Percentiles rank a stretch among this genome's conserved stretches.
These are phyloP conservation scores for Acmispon strigosus DNA, from an alignment of 306 rosid genomes.

Conservation along the genomic window DNA sequence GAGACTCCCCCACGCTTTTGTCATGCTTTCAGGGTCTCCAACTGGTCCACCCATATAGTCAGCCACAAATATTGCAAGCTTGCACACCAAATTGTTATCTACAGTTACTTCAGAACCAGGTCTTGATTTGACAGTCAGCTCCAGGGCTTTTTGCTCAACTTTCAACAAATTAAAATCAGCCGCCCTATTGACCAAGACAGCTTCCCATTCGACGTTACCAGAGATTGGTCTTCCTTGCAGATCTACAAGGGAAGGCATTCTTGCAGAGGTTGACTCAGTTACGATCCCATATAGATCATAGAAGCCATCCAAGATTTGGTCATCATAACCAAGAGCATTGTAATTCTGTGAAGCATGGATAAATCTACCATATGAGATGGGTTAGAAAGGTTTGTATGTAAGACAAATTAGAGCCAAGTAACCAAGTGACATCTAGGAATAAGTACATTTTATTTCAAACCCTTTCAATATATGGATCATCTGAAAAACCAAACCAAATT, in stretches of 20 bases:
- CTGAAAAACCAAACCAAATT: background rate
- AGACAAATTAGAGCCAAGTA: slow-evolving; percentile 27
- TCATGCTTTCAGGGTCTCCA: slow-evolving; percentile 66
- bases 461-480: background rate
- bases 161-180: slow-evolving; percentile 80
- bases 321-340: slow-evolving; percentile 90
- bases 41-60: slow-evolving; percentile 96
- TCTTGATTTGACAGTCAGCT: slow-evolving; percentile 52
- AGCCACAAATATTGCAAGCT: slow-evolving; percentile 84
- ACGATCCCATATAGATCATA: slow-evolving; percentile 84
- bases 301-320: slow-evolving; percentile 93
- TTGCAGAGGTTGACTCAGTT: slow-evolving; percentile 48
- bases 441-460: background rate
- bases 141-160: slow-evolving; percentile 73
- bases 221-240: slow-evolving; percentile 79
- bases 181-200: slow-evolving; percentile 78
- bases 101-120: slow-evolving; percentile 41
- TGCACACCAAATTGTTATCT: slow-evolving; percentile 51
- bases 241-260: slow-evolving; percentile 93
- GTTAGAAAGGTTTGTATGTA: slow-evolving; percentile 53
- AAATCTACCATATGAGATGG: slow-evolving; percentile 88
- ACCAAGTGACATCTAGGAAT: slow-evolving; percentile 20
- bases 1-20: slow-evolving; percentile 75
- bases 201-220: slow-evolving; percentile 80
- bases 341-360: slow-evolving; percentile 96